Conservation (phyloP, 352 stramenopile species). For the Achlya hypogyna region DNA sequence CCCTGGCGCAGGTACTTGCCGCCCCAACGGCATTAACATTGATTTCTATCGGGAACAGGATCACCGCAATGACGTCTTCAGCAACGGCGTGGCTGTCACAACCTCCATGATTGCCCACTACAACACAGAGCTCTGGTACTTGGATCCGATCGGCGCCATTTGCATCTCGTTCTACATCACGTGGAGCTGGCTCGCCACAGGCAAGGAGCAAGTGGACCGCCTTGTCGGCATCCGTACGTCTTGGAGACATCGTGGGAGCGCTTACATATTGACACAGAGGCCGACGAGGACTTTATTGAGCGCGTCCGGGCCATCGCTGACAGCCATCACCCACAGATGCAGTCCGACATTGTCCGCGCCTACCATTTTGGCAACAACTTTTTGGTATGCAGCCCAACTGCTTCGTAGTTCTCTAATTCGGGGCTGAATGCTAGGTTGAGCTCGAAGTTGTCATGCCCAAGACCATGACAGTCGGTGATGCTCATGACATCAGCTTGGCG, state of each 20-base stretch:
- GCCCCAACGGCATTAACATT: not conserved
- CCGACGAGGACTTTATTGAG: constrained; percentile 90
- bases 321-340: constrained; percentile 80
- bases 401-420: not conserved
- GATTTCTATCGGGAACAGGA: constrained; percentile 55
- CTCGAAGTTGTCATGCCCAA: constrained; percentile 74
- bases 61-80: constrained; percentile 96
- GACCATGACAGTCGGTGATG: constrained; percentile 84
- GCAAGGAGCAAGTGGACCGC: constrained; percentile 91
- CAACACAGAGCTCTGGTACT: constrained; percentile 81
- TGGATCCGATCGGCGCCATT: constrained; percentile 92
- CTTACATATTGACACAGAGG: constrained; percentile 36
- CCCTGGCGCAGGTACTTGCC: constrained; percentile 49
- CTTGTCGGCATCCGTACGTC: constrained; percentile 80
- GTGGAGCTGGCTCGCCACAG: constrained; percentile 90
- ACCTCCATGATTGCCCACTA: constrained; percentile 64
- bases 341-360: constrained; percentile 87
- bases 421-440: constrained; percentile 27
- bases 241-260: not conserved
- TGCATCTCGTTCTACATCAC: constrained; percentile 96
- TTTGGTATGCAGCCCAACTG: constrained; percentile 30
- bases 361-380: constrained; percentile 98
- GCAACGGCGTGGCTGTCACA: constrained; percentile 86
- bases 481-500: constrained; percentile 91
- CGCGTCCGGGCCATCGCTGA: constrained; percentile 84